phyloP scores from a whole-genome alignment of 2,329 filamentous ascomycete genomes.

The Fusarium sp. region DNA sequence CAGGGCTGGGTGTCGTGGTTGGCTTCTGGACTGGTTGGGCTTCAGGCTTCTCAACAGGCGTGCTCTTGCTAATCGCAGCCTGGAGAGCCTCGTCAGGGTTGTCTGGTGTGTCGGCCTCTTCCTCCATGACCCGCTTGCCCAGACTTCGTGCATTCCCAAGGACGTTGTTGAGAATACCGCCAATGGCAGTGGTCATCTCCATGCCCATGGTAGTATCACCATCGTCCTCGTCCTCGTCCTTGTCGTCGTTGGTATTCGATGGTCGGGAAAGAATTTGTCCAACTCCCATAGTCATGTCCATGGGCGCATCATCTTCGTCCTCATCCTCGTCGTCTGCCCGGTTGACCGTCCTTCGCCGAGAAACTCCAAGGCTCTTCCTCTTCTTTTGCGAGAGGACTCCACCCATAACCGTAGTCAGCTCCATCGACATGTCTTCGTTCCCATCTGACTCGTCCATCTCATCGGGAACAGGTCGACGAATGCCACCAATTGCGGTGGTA shows the following conservation, averaged over 20 bases:
- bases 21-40: constrained; percentile 44
- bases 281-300: constrained; percentile 67
- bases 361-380: constrained; percentile 36
- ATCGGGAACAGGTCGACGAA: constrained; percentile 54
- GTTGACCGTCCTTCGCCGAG: constrained; percentile 38
- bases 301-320: constrained; percentile 48
- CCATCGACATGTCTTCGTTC: constrained; percentile 80
- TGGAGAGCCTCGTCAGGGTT: constrained; percentile 51
- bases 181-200: constrained; percentile 72
- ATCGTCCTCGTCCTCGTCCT: constrained; percentile 46
- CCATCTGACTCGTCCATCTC: constrained; percentile 50
- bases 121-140: constrained; percentile 66
- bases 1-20: constrained; percentile 59
- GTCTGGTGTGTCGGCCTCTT: constrained; percentile 62
- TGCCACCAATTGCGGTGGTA: constrained; percentile 78
- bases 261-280: constrained; percentile 60
- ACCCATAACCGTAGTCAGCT: constrained; percentile 72
- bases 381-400: constrained; percentile 55
- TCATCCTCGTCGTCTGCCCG: constrained; percentile 46
- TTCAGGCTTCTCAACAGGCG: constrained; percentile 29
- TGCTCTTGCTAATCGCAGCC: constrained; percentile 38
- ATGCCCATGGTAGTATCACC: constrained; percentile 58
- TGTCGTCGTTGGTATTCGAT: constrained; percentile 46
- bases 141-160: constrained; percentile 46
- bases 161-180: constrained; percentile 62